A percentile compares a stretch with the other conserved stretches of the same genome.
Conservation (phyloP, 306 rosid species). For the Crataegus laevigata region DNA sequence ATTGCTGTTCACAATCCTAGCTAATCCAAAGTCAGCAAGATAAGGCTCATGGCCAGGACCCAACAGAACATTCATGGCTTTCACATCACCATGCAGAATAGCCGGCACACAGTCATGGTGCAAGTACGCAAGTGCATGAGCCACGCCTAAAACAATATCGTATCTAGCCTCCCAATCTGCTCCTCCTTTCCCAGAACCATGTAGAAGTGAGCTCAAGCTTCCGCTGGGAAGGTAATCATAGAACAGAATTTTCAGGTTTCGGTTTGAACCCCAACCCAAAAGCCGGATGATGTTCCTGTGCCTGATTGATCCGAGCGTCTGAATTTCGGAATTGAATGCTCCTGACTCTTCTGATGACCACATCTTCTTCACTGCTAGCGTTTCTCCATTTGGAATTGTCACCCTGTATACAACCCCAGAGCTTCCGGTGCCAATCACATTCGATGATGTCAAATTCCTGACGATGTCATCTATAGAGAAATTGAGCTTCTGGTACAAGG, state of each 20-base stretch:
- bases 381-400: constrained; percentile 41
- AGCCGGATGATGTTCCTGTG: constrained; percentile 71
- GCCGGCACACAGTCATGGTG: constrained; percentile 89
- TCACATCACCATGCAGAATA: constrained; percentile 82
- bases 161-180: constrained; percentile 77
- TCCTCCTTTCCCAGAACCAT: constrained; percentile 49
- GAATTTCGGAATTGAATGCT: constrained; percentile 59
- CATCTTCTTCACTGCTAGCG: constrained; percentile 70
- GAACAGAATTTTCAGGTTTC: constrained; percentile 53
- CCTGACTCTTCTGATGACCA: constrained; percentile 63
- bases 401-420: constrained; percentile 77
- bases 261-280: constrained; percentile 60
- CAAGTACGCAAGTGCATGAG: constrained; percentile 69
- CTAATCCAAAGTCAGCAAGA: constrained; percentile 69
- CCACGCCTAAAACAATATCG: constrained; percentile 55
- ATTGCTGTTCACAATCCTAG: constrained; percentile 31
- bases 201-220: constrained; percentile 71
- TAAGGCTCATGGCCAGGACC: constrained; percentile 61
- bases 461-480: constrained; percentile 55
- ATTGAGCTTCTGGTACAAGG: constrained; percentile 66
- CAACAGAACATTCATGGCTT: constrained; percentile 67
- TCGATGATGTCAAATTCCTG: constrained; percentile 49
- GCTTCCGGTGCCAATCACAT: constrained; percentile 74
- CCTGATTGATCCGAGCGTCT: constrained; percentile 44
- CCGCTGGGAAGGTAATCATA: constrained; percentile 81